Evolutionary conservation across 495 filamentous ascomycete species (phyloP), one percentile per base, ranked within the genome.

Genomic region (Xylaria bambusicola): DNA sequence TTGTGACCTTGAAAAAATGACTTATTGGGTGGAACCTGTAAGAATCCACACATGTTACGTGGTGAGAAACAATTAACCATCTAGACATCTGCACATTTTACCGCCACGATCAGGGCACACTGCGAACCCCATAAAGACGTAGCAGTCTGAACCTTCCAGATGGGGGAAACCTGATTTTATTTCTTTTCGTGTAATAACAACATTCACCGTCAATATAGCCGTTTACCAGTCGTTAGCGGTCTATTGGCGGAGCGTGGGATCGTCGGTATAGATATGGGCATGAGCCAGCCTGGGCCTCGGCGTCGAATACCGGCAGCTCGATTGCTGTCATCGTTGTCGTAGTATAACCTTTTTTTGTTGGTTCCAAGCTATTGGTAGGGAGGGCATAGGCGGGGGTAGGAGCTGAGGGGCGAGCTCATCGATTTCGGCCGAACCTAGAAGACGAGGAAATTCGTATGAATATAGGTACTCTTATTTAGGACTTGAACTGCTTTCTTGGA

Each of bases 341-440:
- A 40, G 40, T 33, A 47, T 35, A 35, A 41, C 49, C 57, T 36
- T 33, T 33, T n/a, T 45, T 62, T 66, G 66, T 61, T 64, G 54
- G 61, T 63, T 62, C 63, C 62, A 60, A 62, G 58, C 63, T 60
- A 63, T 9, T 47, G 60, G 26, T 56, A 5, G 65, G 65, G 59
- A 66, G 51, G 62, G 63, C 62, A 62, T 59, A 64, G 49, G 50
- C 38, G 61, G 41, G 59, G 62, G 52, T 49, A 21, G 53, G 49
- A 67, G 65, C 65, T 46, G 24, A 21, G 50, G 61, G 41, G 61
- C 47, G 62, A 69, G 74, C 79, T 85, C 92, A 93, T 91, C 89
- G 88, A 58, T 65, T 63, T 81, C 92, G 90, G 78, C 92, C 91
- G 90, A 95, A 96, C 90, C 92, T 96, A 80, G 86, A 89, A 91